Base-by-base conservation (phyloP, 2,329 filamentous ascomycete species). In the Eutypa lata region DNA sequence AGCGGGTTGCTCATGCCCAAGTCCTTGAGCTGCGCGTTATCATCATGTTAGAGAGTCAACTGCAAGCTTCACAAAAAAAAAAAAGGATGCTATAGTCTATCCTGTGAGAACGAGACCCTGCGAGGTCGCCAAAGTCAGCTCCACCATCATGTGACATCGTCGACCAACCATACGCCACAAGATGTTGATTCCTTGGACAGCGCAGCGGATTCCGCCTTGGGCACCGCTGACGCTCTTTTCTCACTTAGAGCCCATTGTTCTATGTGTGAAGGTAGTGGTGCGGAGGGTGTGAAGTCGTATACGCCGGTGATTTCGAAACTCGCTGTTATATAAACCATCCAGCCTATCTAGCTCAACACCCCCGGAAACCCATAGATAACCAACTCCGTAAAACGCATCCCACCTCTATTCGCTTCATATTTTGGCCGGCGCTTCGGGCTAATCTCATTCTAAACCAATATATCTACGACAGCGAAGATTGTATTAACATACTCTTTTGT, bases 51-150 rank as follows among this genome's bases (percentile, higher is more conserved):
- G 47, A 53, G n/a, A 40, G 28, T 14, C 46, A 49, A 13, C 22
- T 53, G n/a, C 47, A 40, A 28, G 38, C 10, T 28, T 22, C 49
- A 14, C 51, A 33, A 2, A 37, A 49, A 16, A 33, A 45, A 33
- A 2, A 37, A 49, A 16, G 22, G 26, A 10, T 53, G 46, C 47
- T 38, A 48, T 26, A 24, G 14, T 13, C 31, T 53, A 13, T 22
- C 38, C 19, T 43, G 21, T 28, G 51, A 53, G 51, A 53, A 53
- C 21, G 51, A 49, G 47, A 18, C 46, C 8, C 40, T 53, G 6
- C 40, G 40, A 18, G 40, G 19, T 33, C 51, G 51, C 16, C 51
- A 53, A 8, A 43, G 46, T 7, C 22, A 53, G 16, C n/a, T 53
- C 7, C 42, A 21, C n/a, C 33, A 40, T 42, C 24, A 47, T 18